Conservation (phyloP, 345 rosid genomes). For the Diplotaxis tenuifolia region DNA sequence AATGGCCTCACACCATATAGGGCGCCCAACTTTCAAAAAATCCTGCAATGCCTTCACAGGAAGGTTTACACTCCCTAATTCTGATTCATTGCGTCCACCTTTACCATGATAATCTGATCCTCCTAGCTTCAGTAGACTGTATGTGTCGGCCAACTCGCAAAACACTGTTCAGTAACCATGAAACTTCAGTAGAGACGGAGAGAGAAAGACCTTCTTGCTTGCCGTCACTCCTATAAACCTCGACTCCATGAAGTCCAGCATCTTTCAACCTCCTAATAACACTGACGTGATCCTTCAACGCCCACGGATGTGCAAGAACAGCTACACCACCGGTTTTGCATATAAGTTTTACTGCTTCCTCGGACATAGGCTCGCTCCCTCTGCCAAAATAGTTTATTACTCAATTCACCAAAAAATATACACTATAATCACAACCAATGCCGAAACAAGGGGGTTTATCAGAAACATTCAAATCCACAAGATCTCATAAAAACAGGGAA, state of each 20-base stretch:
- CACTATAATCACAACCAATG: neutral
- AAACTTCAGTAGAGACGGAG: neutral
- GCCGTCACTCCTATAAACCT: slow-evolving; percentile 88
- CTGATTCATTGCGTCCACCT: slow-evolving; percentile 81
- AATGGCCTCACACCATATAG: slow-evolving; percentile 78
- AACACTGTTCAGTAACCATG: slow-evolving; percentile 47
- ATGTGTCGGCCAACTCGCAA: slow-evolving; percentile 74
- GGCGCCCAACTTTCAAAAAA: slow-evolving; percentile 74
- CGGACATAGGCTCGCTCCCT: slow-evolving; percentile 83
- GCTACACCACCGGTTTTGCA: slow-evolving; percentile 81
- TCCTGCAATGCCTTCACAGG: slow-evolving; percentile 58
- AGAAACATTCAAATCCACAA: neutral
- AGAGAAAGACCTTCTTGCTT: slow-evolving; percentile 56
- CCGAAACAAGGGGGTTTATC: neutral
- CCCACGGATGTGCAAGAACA: slow-evolving; percentile 99
- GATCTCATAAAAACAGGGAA: neutral
- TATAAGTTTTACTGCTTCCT: slow-evolving; percentile 73
- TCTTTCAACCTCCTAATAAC: slow-evolving; percentile 65
- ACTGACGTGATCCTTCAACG: slow-evolving; percentile 66
- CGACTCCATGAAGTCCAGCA: slow-evolving; percentile 88
- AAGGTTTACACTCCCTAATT: slow-evolving; percentile 77
- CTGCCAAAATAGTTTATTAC: slow-evolving; percentile 32
- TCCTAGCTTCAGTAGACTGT: slow-evolving; percentile 80
- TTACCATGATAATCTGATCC: slow-evolving; percentile 93
- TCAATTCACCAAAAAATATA: neutral